Percentiles rank a stretch among this genome's conserved stretches.
phyloP scores from a whole-genome alignment of 371 early-diverging fungal genomes.

The Encephalitozoon cuniculi region DNA sequence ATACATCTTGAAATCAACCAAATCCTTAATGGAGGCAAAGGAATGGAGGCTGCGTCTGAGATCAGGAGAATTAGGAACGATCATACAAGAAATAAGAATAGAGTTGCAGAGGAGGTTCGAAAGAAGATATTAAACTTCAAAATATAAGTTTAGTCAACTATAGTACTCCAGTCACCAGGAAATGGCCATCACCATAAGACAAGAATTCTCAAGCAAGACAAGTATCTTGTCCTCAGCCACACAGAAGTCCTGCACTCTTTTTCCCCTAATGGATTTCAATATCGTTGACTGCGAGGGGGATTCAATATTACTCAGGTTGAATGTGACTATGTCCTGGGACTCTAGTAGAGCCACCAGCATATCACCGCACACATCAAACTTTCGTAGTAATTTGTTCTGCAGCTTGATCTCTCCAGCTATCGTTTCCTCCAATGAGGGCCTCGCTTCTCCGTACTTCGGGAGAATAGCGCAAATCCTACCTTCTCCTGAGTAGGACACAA shows the following conservation, averaged over 20 bases:
- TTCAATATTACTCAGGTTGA: not conserved
- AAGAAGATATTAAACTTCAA: not conserved
- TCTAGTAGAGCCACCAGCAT: not conserved
- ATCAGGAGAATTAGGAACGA: not conserved
- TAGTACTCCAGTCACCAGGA: not conserved
- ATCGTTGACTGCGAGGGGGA: not conserved
- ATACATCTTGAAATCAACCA: conserved; percentile 1
- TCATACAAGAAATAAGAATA: not conserved
- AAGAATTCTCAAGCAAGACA: not conserved
- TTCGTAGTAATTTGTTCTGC: not conserved
- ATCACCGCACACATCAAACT: not conserved
- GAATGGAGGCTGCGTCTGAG: not conserved
- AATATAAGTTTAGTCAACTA: not conserved
- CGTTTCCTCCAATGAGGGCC: not conserved
- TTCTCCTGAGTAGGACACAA: conserved; percentile 12
- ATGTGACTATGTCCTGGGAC: not conserved
- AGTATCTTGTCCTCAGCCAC: not conserved
- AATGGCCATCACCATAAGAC: not conserved
- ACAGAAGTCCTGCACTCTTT: not conserved
- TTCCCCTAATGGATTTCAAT: not conserved
- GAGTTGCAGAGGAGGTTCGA: not conserved
- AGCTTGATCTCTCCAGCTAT: not conserved
- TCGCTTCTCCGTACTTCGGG: not conserved
- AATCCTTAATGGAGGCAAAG: not conserved
- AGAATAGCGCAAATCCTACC: not conserved